Percentiles rank a stretch among this genome's conserved stretches.
phyloP scores from a whole-genome alignment of 768 basidiomycete genomes.

The Mycena pura region DNA sequence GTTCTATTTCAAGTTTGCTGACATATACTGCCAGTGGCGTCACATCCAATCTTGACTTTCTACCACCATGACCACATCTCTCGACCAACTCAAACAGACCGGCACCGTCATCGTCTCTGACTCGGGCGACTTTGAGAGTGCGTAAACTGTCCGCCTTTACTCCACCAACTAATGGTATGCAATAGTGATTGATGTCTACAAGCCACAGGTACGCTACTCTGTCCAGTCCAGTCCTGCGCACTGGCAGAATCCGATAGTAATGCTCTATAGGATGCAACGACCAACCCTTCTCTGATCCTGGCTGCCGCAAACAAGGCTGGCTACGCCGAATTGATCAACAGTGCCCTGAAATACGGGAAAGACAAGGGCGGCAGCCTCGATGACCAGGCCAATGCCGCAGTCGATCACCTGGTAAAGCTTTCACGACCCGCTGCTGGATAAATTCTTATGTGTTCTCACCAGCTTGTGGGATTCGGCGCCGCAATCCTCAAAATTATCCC shows the following conservation, averaged over 20 bases:
- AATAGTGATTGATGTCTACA: conserved; percentile 93
- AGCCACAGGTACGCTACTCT: conserved; percentile 72
- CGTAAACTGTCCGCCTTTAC: conserved; percentile 36
- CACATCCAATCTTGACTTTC: too few relatives aligned
- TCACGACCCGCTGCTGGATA: background rate
- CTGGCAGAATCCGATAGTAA: conserved; percentile 4
- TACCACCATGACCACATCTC: conserved; percentile 77
- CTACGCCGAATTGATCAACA: conserved; percentile 84
- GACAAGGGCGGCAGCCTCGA: conserved; percentile 81
- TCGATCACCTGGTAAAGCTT: conserved; percentile 83
- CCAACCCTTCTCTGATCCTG: conserved; percentile 95
- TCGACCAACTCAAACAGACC: conserved; percentile 85
- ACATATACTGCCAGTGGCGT: too few relatives aligned
- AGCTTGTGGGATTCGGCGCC: conserved; percentile 98
- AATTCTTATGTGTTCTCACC: conserved; percentile 10
- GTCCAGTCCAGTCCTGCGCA: too few relatives aligned
- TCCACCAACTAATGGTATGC: conserved; percentile 24
- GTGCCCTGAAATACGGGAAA: conserved; percentile 78
- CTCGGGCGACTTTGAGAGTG: conserved; percentile 94
- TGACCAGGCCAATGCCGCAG: conserved; percentile 75
- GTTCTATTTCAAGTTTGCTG: too few relatives aligned
- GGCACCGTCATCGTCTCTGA: conserved; percentile 98
- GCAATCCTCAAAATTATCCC: conserved; percentile 96
- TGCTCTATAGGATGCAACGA: conserved; percentile 84
- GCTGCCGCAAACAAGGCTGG: conserved; percentile 89